Conservation (phyloP, 805 yeast species). For the Ogataea corticis region DNA sequence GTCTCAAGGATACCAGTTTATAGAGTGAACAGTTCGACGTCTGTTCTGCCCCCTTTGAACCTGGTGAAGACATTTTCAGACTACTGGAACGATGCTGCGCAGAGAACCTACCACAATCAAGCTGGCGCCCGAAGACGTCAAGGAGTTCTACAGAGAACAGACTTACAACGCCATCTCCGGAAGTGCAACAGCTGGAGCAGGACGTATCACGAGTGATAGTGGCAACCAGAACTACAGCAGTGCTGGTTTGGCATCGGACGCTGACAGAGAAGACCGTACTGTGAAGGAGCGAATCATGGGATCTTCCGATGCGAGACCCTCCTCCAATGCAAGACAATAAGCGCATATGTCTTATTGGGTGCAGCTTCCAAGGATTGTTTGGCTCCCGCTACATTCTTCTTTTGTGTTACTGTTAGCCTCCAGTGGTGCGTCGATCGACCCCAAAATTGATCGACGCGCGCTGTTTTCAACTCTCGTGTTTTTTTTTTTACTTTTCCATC, state of each 20-base stretch:
- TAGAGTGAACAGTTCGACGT: no score
- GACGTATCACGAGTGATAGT: slow-evolving; percentile 2
- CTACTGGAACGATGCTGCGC: slow-evolving; percentile 74
- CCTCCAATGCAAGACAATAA: slow-evolving; percentile 6
- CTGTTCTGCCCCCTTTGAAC: no score
- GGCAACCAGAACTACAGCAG: slow-evolving; percentile 17
- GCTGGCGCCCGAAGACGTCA: slow-evolving; percentile 67
- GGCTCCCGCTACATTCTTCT: background rate
- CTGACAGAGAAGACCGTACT: slow-evolving; percentile 9
- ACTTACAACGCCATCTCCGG: slow-evolving; percentile 24
- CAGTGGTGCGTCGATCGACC: background rate
- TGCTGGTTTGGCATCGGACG: slow-evolving; percentile 1
- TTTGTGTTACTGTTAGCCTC: background rate
- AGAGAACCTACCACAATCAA: slow-evolving; percentile 69
- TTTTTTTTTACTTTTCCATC: background rate
- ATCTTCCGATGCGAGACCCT: slow-evolving; percentile 7
- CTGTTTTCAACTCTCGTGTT: no score
- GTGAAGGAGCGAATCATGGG: slow-evolving; percentile 25
- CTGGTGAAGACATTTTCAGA: no score
- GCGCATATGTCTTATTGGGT: no score
- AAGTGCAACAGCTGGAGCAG: slow-evolving; percentile 1
- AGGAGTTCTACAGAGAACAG: slow-evolving; percentile 33
- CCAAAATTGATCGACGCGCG: slow-evolving; percentile 1
- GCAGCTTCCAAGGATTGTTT: background rate
- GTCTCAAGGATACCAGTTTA: no score